A percentile compares a stretch with the other conserved stretches of the same genome.
Conservation (phyloP, 176 grass and related monocot genomes). For the Microstegium vimineum region DNA sequence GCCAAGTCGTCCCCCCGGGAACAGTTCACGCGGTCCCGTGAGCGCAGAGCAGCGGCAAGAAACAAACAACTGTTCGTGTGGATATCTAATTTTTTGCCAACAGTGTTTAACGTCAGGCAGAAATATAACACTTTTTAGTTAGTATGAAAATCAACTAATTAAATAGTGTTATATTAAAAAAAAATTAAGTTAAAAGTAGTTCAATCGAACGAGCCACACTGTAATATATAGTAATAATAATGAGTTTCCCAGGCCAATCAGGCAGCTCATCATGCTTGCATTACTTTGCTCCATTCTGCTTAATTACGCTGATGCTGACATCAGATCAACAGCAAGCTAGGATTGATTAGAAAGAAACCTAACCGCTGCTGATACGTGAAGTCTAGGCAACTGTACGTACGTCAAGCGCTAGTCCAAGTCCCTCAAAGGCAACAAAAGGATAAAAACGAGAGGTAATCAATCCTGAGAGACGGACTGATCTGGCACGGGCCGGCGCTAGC, state of each 20-base stretch:
- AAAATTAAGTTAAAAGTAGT: too few species aligned
- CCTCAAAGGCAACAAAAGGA: background rate
- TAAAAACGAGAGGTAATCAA: background rate
- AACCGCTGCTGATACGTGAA: background rate
- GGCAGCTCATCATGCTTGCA: background rate
- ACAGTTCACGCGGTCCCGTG: too few species aligned
- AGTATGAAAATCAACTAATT: too few species aligned
- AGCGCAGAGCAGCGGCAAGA: too few species aligned
- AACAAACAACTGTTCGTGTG: too few species aligned
- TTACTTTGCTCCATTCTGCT: background rate
- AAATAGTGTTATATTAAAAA: too few species aligned
- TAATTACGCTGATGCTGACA: constrained; percentile 1
- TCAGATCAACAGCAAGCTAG: background rate
- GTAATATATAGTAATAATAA: too few species aligned
- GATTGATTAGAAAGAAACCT: background rate
- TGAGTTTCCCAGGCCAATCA: background rate
- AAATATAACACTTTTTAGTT: too few species aligned
- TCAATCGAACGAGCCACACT: too few species aligned
- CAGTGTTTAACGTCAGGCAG: too few species aligned
- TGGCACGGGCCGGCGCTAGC: background rate
- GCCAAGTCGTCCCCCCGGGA: background rate
- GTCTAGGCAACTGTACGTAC: background rate
- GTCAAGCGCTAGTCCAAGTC: background rate
- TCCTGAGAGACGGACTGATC: background rate
- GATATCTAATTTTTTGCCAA: too few species aligned